Conservation (phyloP, 106 monocot species). For the Dendrobium officinale region DNA sequence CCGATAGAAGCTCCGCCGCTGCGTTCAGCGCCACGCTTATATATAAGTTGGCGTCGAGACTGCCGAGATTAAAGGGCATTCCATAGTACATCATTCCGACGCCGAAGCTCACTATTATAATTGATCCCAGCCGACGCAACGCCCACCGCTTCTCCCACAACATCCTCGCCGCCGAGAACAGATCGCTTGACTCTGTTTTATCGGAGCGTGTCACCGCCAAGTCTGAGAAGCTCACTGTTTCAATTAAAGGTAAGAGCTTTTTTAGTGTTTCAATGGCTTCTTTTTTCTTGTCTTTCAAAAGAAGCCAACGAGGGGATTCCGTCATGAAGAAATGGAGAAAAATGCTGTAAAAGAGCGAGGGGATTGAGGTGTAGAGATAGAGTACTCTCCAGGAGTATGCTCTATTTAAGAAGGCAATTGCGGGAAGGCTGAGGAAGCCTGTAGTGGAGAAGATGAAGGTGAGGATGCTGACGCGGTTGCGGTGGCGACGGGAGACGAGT, state of each 20-base stretch:
- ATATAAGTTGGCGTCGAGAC: conserved; percentile 6
- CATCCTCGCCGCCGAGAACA: background rate
- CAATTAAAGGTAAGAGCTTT: background rate
- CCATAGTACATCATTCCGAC: conserved; percentile 17
- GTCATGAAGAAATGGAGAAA: conserved; percentile 1
- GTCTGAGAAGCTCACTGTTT: background rate
- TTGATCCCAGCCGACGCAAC: background rate
- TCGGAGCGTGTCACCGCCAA: background rate
- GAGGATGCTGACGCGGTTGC: conserved; percentile 9
- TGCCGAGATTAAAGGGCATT: background rate
- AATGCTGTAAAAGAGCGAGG: conserved; percentile 17
- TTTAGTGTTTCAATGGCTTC: conserved; percentile 10
- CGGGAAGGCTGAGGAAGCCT: conserved; percentile 24
- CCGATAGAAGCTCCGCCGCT: conserved; percentile 4
- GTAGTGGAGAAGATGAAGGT: conserved; percentile 15
- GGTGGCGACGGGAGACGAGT: conserved; percentile 7
- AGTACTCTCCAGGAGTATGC: conserved; percentile 25
- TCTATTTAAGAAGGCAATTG: conserved; percentile 12
- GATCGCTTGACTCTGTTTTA: background rate
- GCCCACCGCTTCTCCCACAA: conserved; percentile 1
- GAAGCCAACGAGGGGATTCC: conserved; percentile 34
- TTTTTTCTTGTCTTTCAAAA: background rate
- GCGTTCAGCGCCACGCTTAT: conserved; percentile 8
- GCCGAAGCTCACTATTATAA: conserved; percentile 1
- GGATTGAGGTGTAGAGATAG: conserved; percentile 23